Percentiles rank a stretch among this genome's conserved stretches.
phyloP scores from a whole-genome alignment of 2,329 filamentous ascomycete species.

The Chaetomiaceae sp. region DNA sequence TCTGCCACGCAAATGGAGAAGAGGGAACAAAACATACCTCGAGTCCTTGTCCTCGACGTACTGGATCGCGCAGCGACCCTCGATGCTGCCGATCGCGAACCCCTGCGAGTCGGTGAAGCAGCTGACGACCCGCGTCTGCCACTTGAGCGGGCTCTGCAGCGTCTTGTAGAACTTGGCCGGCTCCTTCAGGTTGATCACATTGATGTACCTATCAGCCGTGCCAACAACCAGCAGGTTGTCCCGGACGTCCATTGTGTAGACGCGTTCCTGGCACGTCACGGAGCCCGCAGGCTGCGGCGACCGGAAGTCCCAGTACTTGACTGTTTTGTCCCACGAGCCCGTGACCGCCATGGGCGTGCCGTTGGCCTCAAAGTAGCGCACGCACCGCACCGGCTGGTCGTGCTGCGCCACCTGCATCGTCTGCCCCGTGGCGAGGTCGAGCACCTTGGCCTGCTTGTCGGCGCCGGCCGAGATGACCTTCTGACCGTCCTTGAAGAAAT shows the following conservation, averaged over 20 bases:
- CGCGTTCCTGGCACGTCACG: conserved; percentile 66
- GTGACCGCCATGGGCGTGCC: conserved; percentile 81
- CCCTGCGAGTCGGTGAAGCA: conserved; percentile 90
- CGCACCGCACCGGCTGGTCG: conserved; percentile 74
- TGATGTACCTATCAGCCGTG: conserved; percentile 93
- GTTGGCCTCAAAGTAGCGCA: conserved; percentile 70
- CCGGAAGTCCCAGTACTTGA: conserved; percentile 85
- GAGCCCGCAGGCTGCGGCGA: conserved; percentile 59
- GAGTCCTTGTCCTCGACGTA: conserved; percentile 96
- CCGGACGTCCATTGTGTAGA: conserved; percentile 89
- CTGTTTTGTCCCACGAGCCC: conserved; percentile 84
- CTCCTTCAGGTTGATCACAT: conserved; percentile 85
- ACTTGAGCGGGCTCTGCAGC: conserved; percentile 91
- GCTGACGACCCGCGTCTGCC: conserved; percentile 92
- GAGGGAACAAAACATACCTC: conserved; percentile 42
- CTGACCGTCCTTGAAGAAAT: conserved; percentile 90
- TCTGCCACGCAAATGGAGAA: background rate
- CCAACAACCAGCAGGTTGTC: conserved; percentile 85
- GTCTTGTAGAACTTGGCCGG: conserved; percentile 94
- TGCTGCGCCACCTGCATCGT: conserved; percentile 75
- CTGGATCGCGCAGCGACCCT: conserved; percentile 95
- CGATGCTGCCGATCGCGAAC: conserved; percentile 93
- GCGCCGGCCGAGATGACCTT: conserved; percentile 84
- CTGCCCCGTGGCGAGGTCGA: conserved; percentile 69
- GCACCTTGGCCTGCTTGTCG: conserved; percentile 84